Evolutionary conservation across 176 grass and related monocot genomes (phyloP), one percentile per base, ranked within the genome.

Genomic region (Musa beccarii): DNA sequence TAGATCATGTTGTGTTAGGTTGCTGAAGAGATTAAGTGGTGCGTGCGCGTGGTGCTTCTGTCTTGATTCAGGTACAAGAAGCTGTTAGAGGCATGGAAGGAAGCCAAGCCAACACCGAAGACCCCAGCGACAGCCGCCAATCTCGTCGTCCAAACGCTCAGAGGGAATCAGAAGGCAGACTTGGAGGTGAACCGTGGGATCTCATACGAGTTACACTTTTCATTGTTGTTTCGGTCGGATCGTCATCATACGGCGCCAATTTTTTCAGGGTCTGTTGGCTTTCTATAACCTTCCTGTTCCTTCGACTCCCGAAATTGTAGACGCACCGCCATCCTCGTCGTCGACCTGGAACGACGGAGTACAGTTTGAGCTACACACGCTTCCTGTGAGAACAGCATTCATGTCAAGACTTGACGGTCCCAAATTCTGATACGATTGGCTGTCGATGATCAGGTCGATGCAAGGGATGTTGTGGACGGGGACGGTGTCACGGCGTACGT

Each of bases 401-500:
- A 23, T 14, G 12, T 69, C 10, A 49, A 17, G 7, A 49, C 14
- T 19, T 49, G 29, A 17, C 13, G 20, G 29, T 11, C 26, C 11
- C 20, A 43, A 54, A 24, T 17, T 68, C 20, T 13, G 50, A 75
- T 59, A 10, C 62, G 20, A 68, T 24, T 59, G 21, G 71, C 43
- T 70, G 29, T 64, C 26, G 72, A 23, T 56, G 74, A 49, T 72
- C 57, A 87, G 89, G 73, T 85, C 34, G 29, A 75, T 61, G 62
- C 62, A 23, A 78, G 54, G 15, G 72, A 67, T 66, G 79, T 91
- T 54, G 85, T 73, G 51, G 89, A 91, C 75, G 89, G 89, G 0
- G 89, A 91, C 29, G 85, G 89, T 23, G 78, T 91, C 15, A 83
- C 82, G 10, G 85, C 83, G 21, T 87, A 87, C 53, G 85, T 87